A percentile compares a stretch with the other conserved stretches of the same genome.
These are phyloP conservation scores for Hebeloma cylindrosporum DNA, from an alignment of 768 basidiomycete genomes.

Conservation along the genomic window DNA sequence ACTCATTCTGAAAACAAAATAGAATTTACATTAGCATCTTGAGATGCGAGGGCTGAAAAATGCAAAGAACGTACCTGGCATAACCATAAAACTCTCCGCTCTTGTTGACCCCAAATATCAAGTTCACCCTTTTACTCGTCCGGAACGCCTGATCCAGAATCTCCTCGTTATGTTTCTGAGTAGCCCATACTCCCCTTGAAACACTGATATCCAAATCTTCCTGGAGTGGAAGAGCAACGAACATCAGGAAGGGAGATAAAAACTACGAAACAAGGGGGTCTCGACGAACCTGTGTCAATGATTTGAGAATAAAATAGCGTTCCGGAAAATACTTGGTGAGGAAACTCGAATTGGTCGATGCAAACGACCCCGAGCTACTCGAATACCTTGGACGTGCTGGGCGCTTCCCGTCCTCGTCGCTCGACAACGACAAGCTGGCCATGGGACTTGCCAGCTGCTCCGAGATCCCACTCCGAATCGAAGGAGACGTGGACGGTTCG, in stretches of 20 bases:
- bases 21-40: background rate
- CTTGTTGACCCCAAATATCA: constrained; percentile 93
- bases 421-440: constrained; percentile 37
- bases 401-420: constrained; percentile 38
- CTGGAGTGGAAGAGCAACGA: constrained; percentile 40
- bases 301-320: constrained; percentile 93
- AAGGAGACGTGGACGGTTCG: constrained; percentile 21
- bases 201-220: constrained; percentile 79
- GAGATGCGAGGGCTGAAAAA: background rate
- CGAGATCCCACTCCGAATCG: constrained; percentile 27
- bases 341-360: constrained; percentile 84
- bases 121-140: constrained; percentile 83
- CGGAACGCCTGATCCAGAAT: constrained; percentile 91
- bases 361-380: constrained; percentile 65
- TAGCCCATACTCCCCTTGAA: constrained; percentile 82
- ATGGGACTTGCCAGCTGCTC: constrained; percentile 25
- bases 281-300: constrained; percentile 66
- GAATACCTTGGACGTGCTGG: constrained; percentile 36
- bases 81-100: constrained; percentile 95
- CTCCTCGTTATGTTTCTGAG: constrained; percentile 89
- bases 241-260: constrained; percentile 10
- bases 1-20: constrained; percentile 55
- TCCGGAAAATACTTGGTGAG: constrained; percentile 75
- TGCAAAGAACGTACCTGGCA: constrained; percentile 55
- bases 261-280: background rate